Conservation (phyloP, 352 stramenopile species). For the Elongisporangium senticosum region DNA sequence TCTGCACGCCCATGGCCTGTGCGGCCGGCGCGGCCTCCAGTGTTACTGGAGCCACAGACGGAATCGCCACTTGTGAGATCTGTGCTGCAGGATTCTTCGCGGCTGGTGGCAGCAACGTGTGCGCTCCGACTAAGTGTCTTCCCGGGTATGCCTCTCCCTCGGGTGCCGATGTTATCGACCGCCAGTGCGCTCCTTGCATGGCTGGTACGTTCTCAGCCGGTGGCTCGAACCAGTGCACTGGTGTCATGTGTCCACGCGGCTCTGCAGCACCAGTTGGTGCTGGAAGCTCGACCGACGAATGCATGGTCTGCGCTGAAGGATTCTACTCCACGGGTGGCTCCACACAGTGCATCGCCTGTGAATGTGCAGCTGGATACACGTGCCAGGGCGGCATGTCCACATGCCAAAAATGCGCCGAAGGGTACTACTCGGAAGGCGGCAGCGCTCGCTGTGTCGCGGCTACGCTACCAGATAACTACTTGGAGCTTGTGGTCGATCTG, state of each 20-base stretch:
- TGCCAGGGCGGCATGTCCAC: conserved; percentile 23
- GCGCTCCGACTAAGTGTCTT: conserved; percentile 22
- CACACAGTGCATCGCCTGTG: conserved; percentile 37
- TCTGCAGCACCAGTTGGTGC: conserved; percentile 25
- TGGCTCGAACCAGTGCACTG: conserved; percentile 28
- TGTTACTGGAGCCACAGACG: conserved; percentile 12
- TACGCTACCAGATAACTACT: conserved; percentile 18
- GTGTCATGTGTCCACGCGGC: conserved; percentile 26
- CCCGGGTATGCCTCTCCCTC: conserved; percentile 32
- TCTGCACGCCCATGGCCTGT: conserved; percentile 25
- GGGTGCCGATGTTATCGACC: conserved; percentile 26
- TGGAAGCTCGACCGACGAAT: conserved; percentile 17
- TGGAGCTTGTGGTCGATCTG: conserved; percentile 31
- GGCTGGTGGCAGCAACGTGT: conserved; percentile 16
- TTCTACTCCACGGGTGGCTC: conserved; percentile 44
- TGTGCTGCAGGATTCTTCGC: conserved; percentile 26
- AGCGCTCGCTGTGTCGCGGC: conserved; percentile 27
- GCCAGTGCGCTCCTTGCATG: conserved; percentile 31
- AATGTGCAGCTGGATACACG: conserved; percentile 21
- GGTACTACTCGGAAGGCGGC: conserved; percentile 15
- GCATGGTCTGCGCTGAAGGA: conserved; percentile 31
- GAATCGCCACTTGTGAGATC: conserved; percentile 18
- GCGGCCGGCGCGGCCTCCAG: conserved; percentile 24
- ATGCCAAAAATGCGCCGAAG: conserved; percentile 21
- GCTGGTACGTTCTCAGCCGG: conserved; percentile 30